Conservation (phyloP, 2,329 filamentous ascomycete species). For the Madurella fahalii region DNA sequence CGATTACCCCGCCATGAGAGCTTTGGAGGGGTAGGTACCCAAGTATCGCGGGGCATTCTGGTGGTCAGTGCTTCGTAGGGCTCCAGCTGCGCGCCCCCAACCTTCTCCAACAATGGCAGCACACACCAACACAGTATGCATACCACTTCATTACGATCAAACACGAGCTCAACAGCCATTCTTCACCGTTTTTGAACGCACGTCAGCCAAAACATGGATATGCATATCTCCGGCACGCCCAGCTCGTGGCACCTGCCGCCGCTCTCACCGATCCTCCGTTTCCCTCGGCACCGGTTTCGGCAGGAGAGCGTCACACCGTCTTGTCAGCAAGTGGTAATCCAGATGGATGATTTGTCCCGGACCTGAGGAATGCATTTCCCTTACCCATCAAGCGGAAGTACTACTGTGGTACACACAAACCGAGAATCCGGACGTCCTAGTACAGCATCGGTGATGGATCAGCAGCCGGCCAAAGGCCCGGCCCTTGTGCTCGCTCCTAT, state of each 20-base stretch:
- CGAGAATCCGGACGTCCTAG: too few species aligned
- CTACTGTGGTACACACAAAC: not conserved
- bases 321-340: not conserved
- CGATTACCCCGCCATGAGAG: constrained; percentile 5
- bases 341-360: not conserved
- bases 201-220: too few species aligned
- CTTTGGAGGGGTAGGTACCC: constrained; percentile 5
- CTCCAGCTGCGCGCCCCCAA: not conserved
- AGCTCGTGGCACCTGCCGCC: too few species aligned
- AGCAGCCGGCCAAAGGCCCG: too few species aligned
- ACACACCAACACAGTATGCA: too few species aligned
- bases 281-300: not conserved
- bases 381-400: not conserved
- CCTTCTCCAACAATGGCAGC: too few species aligned
- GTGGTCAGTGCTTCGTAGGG: constrained; percentile 11
- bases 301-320: not conserved
- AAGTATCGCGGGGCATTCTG: constrained; percentile 5
- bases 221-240: too few species aligned
- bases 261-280: not conserved
- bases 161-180: too few species aligned
- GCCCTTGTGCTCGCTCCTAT: too few species aligned
- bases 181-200: too few species aligned
- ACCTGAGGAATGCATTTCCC: not conserved
- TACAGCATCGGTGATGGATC: too few species aligned
- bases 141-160: too few species aligned